Evolutionary conservation across 2,329 filamentous ascomycete species (phyloP).

Genomic region (Fusarium floridanum): DNA sequence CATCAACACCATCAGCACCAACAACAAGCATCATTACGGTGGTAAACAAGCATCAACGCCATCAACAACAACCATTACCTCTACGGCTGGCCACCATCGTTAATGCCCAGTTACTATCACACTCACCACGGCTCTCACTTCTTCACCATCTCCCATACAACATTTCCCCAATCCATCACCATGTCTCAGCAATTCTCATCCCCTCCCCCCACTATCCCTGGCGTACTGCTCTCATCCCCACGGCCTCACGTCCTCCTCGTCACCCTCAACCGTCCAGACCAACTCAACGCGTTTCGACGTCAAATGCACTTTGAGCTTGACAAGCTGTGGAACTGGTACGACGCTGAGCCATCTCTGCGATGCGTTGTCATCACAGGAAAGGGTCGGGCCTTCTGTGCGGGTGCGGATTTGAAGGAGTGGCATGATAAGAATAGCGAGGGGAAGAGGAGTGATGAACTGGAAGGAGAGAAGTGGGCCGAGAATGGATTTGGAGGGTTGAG

Average conservation of each 20-base stretch:
- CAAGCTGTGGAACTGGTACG: conserved; percentile 69
- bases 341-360: conserved; percentile 69
- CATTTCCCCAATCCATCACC: conserved; percentile 26
- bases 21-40: background rate
- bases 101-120: conserved; percentile 35
- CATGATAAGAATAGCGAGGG: conserved; percentile 54
- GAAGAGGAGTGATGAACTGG: background rate
- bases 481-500: conserved; percentile 73
- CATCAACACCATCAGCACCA: background rate
- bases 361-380: conserved; percentile 73
- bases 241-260: conserved; percentile 68
- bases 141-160: conserved; percentile 30
- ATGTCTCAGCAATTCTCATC: conserved; percentile 49
- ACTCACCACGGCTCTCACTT: conserved; percentile 33
- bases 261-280: conserved; percentile 69
- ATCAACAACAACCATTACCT: background rate
- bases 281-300: conserved; percentile 69
- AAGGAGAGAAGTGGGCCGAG: conserved; percentile 58
- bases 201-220: conserved; percentile 57
- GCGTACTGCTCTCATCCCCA: conserved; percentile 64
- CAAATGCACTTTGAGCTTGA: conserved; percentile 63
- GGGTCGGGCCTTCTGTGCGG: conserved; percentile 75
- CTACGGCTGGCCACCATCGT: background rate
- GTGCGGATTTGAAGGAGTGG: conserved; percentile 77
- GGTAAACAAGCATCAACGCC: background rate